Base-by-base conservation (phyloP, 108 stramenopile genomes). In the Thalassiosira profunda region DNA sequence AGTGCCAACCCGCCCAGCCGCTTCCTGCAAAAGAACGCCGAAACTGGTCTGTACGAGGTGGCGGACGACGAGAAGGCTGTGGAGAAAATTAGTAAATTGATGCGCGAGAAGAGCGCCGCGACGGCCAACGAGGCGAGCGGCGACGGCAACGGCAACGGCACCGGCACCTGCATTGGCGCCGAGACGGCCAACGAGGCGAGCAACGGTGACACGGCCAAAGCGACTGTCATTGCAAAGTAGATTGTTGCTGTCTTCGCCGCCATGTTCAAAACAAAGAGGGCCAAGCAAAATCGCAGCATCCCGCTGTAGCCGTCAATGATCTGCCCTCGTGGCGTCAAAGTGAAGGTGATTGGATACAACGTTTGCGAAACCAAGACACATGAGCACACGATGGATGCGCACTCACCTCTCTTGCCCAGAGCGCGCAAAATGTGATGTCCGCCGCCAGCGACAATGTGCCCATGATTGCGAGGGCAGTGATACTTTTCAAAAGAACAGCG, bases 11-110 rank as follows among this genome's bases (percentile, higher is more conserved):
- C 93, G 2, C 93, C 90, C 10, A 91, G 93, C 26, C 67, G 93
- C 10, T 95, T 95, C 55, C 80, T 95, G 28, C 92, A 95, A 53
- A 69, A 85, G 26, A 80, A 92, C 58, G 87, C 89, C 23, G 71
- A 63, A 54, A 90, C 89, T 10, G 83, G 85, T 23, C 58, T 84
- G 15, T 95, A 91, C 91, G 20, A 60, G 45, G 93, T 92, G 72
- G 91, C 92, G 18, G 93, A 91, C 9, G 93, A 95, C 60, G n/a
- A n/a, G n/a, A n/a, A n/a, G n/a, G n/a, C n/a, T n/a, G n/a, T n/a
- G n/a, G n/a, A n/a, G n/a, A n/a, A n/a, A n/a, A n/a, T n/a, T n/a
- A n/a, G n/a, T n/a, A n/a, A n/a, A n/a, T n/a, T n/a, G n/a, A n/a
- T n/a, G n/a, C n/a, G n/a, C n/a, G n/a, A n/a, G n/a, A n/a, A n/a